A percentile compares a stretch with the other conserved stretches of the same genome.
Conservation (phyloP, 768 basidiomycete genomes). For the Podaxis sp. region DNA sequence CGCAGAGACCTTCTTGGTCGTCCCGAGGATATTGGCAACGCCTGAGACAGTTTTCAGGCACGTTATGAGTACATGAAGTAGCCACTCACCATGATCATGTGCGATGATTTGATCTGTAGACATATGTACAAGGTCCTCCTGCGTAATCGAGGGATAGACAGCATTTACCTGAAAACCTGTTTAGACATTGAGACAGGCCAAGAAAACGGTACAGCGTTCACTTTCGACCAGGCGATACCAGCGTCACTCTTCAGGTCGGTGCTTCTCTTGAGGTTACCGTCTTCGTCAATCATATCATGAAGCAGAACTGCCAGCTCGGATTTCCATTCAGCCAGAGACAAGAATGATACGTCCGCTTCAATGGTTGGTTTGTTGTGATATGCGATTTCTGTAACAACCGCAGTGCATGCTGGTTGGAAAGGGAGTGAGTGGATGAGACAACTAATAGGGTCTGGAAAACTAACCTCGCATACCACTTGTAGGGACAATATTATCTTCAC, state of each 20-base stretch:
- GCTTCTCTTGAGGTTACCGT: constrained; percentile 50
- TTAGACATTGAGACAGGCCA: neutral
- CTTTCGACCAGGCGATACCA: constrained; percentile 64
- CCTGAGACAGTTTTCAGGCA: constrained; percentile 26
- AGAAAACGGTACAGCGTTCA: constrained; percentile 17
- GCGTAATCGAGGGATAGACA: constrained; percentile 52
- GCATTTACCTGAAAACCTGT: constrained; percentile 50
- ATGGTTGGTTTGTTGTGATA: constrained; percentile 57
- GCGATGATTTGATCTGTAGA: constrained; percentile 50
- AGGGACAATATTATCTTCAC: constrained; percentile 58
- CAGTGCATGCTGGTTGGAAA: constrained; percentile 54
- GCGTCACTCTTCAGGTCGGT: constrained; percentile 59
- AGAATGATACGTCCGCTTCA: constrained; percentile 59
- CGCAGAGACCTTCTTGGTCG: constrained; percentile 50
- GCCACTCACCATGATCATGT: constrained; percentile 42
- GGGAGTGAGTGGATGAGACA: neutral
- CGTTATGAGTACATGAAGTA: neutral
- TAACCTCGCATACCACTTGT: constrained; percentile 66
- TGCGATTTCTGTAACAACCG: constrained; percentile 61
- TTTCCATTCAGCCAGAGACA: constrained; percentile 56
- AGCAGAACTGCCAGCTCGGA: constrained; percentile 55
- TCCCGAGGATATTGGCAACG: constrained; percentile 48
- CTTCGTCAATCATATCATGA: constrained; percentile 59
- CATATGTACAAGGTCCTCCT: constrained; percentile 50
- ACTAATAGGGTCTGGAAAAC: constrained; percentile 6